phyloP scores from a whole-genome alignment of 176 grass and related monocot genomes.

The sorghum (Sorghum bicolor) region DNA sequence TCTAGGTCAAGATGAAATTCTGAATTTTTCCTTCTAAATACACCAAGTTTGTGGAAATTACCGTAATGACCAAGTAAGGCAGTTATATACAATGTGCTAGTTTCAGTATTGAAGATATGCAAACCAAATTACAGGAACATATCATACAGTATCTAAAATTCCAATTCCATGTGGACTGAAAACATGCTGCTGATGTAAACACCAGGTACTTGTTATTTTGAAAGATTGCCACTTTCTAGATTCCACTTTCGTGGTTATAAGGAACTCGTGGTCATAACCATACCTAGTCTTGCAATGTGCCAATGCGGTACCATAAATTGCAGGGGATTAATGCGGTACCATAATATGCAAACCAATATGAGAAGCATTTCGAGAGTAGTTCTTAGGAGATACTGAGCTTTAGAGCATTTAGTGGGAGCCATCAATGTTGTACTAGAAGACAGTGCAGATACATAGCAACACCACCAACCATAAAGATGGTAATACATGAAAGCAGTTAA shows the following conservation, averaged over 20 bases:
- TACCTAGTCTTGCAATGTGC: background rate
- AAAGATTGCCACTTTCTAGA: background rate
- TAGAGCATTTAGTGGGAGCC: background rate
- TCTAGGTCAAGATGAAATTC: slow-evolving; percentile 1
- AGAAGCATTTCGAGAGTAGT: slow-evolving; percentile 15
- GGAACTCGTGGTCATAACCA: background rate
- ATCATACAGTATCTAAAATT: slow-evolving; percentile 6
- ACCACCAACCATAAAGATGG: background rate
- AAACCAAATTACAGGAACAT: slow-evolving; percentile 21
- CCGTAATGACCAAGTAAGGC: background rate
- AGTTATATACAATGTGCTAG: background rate
- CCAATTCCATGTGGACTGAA: slow-evolving; percentile 11
- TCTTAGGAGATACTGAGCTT: slow-evolving; percentile 1
- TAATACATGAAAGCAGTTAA: slow-evolving; percentile 30
- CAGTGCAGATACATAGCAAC: background rate
- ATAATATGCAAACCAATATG: background rate
- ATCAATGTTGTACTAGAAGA: slow-evolving; percentile 8
- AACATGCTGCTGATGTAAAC: background rate
- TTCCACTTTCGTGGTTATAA: slow-evolving; percentile 4
- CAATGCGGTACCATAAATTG: background rate
- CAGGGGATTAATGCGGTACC: background rate
- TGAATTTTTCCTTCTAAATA: background rate
- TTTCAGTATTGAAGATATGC: slow-evolving; percentile 9
- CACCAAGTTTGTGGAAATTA: background rate
- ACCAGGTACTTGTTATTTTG: slow-evolving; percentile 9